These are phyloP conservation scores for Calonectria leucothoes DNA, from an alignment of 2,329 filamentous ascomycete genomes.

Conservation along the genomic window DNA sequence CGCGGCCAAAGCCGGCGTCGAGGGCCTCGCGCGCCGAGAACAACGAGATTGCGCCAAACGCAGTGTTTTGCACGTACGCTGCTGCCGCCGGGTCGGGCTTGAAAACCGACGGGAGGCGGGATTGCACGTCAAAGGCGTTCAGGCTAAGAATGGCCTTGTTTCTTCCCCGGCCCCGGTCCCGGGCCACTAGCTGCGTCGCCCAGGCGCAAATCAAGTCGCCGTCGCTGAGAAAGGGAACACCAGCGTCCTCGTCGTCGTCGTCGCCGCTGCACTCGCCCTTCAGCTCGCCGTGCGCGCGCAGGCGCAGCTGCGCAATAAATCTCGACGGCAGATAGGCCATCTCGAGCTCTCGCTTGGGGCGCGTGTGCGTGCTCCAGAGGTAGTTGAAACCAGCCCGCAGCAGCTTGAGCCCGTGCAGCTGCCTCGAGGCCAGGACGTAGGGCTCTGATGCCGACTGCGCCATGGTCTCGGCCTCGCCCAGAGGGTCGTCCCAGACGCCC, in stretches of 20 bases:
- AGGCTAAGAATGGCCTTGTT: neutral
- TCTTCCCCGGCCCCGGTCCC: neutral
- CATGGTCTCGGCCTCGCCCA: neutral
- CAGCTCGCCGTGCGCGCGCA: neutral
- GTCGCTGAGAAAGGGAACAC: neutral
- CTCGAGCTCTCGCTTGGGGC: neutral
- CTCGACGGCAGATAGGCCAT: neutral
- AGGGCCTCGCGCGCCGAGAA: neutral
- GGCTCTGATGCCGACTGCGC: neutral
- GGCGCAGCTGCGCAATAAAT: neutral
- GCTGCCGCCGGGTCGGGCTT: neutral
- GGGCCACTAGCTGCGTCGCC: neutral
- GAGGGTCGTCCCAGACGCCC: constrained; percentile 51
- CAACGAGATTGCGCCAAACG: neutral
- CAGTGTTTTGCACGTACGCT: constrained; percentile 5
- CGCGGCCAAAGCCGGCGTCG: neutral
- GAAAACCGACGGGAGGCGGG: neutral
- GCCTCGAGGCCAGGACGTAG: neutral
- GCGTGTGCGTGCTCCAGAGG: neutral
- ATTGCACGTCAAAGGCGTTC: neutral
- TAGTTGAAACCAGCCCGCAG: neutral
- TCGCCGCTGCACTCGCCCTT: neutral
- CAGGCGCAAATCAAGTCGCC: constrained; percentile 2
- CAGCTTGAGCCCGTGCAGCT: neutral
- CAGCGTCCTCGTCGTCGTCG: no score